Evolutionary conservation across 192 early-diverging fungal species (phyloP).

Genomic region (Umbelopsis sp.): DNA sequence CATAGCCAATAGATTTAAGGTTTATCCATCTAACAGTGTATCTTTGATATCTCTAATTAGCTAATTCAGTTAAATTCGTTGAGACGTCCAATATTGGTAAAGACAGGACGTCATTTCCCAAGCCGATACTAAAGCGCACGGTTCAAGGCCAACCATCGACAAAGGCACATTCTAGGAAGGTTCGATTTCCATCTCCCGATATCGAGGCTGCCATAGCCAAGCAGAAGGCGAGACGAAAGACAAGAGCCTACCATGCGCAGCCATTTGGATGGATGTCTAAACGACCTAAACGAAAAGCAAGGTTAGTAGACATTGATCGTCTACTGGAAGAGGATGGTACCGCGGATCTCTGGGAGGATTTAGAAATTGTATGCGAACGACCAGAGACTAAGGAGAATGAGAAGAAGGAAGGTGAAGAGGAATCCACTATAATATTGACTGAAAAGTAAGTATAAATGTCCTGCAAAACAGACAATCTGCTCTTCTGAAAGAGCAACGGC

Average conservation of each 20-base stretch:
- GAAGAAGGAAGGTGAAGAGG: not conserved
- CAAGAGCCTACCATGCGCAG: not conserved
- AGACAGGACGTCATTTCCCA: not conserved
- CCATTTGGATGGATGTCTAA: constrained; percentile 7
- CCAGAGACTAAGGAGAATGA: no score
- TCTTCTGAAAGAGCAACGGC: no score
- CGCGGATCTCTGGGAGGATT: not conserved
- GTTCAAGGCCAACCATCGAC: not conserved
- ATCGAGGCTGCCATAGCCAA: not conserved
- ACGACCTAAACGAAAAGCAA: constrained; percentile 1
- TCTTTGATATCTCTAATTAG: not conserved
- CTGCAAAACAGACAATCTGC: not conserved
- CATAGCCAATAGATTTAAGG: not conserved
- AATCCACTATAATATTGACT: not conserved
- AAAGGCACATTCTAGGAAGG: not conserved
- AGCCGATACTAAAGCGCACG: not conserved
- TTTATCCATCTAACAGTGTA: not conserved
- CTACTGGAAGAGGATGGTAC: not conserved
- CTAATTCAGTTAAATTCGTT: not conserved
- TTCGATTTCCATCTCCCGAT: constrained; percentile 6
- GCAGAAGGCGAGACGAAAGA: not conserved
- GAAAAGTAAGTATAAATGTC: constrained; percentile 8
- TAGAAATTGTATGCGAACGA: not conserved
- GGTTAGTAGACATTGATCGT: constrained; percentile 4
- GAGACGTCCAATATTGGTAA: not conserved